Conservation (phyloP, 164 flowering plant genomes). For the Liquidambar formosana region DNA sequence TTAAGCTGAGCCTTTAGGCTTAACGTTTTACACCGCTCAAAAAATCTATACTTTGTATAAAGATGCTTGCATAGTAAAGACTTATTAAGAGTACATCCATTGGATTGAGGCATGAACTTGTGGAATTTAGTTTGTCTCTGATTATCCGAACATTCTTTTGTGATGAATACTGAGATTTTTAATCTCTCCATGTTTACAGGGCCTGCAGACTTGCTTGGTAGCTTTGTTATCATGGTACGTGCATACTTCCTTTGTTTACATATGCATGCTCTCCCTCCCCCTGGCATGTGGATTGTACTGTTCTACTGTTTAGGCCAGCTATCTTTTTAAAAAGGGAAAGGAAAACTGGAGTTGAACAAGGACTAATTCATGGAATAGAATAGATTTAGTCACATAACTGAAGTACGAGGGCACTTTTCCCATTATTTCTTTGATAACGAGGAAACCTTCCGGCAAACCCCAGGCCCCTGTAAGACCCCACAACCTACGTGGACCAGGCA, state of each 20-base stretch:
- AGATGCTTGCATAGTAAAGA: background rate
- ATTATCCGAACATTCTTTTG: background rate
- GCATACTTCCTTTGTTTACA: constrained; percentile 2
- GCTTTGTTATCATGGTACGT: constrained; percentile 57
- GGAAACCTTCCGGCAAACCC: no score
- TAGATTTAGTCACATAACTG: background rate
- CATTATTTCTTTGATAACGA: no score
- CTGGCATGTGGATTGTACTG: background rate
- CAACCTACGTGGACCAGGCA: no score
- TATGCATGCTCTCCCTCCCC: no score
- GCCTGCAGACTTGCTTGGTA: constrained; percentile 67
- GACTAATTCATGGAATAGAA: no score
- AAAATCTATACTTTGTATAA: background rate
- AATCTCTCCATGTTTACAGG: constrained; percentile 33
- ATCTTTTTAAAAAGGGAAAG: background rate
- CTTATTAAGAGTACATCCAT: background rate
- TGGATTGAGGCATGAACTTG: background rate
- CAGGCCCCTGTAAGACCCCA: no score
- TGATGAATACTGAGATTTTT: constrained; percentile 10
- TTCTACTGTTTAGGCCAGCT: background rate
- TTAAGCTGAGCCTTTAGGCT: background rate
- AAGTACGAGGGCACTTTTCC: background rate
- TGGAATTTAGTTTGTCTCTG: background rate
- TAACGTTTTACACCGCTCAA: background rate
- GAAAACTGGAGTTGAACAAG: no score